Conservation (phyloP, 352 stramenopile species). For the Pythium chondricola region DNA sequence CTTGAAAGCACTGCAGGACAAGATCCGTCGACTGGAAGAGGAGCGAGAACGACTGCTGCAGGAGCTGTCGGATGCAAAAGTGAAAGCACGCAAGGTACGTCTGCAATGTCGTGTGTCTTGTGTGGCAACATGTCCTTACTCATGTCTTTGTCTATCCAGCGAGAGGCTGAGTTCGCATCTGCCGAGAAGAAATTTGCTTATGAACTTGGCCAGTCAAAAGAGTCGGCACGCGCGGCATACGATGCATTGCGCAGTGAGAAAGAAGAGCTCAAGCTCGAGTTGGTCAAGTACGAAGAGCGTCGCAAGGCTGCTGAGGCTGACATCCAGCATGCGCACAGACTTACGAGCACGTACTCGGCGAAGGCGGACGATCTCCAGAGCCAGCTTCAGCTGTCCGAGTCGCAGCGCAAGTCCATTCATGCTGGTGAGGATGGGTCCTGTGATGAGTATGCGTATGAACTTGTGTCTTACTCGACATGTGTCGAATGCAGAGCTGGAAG, state of each 20-base stretch:
- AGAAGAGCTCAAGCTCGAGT: slow-evolving; percentile 53
- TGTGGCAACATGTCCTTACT: slow-evolving; percentile 1
- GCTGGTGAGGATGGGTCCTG: slow-evolving; percentile 18
- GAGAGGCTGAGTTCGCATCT: slow-evolving; percentile 41
- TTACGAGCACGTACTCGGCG: slow-evolving; percentile 38
- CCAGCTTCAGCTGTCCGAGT: slow-evolving; percentile 42
- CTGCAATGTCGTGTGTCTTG: background rate
- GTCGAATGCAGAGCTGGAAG: slow-evolving; percentile 29
- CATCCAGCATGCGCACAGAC: slow-evolving; percentile 42
- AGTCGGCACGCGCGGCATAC: slow-evolving; percentile 57
- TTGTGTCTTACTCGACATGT: no score
- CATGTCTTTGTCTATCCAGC: slow-evolving; percentile 9
- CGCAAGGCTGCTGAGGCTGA: slow-evolving; percentile 35
- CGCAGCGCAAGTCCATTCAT: slow-evolving; percentile 26
- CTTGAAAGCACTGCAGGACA: slow-evolving; percentile 76
- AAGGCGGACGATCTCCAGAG: slow-evolving; percentile 48
- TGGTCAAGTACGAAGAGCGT: slow-evolving; percentile 44
- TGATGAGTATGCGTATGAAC: background rate
- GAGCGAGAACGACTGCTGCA: slow-evolving; percentile 50
- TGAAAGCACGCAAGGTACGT: slow-evolving; percentile 40
- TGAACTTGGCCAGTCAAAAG: slow-evolving; percentile 59
- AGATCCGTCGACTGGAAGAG: slow-evolving; percentile 61
- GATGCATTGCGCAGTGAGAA: slow-evolving; percentile 50
- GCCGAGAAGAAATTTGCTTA: slow-evolving; percentile 64
- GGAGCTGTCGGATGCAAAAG: slow-evolving; percentile 55